These are phyloP conservation scores for Fusarium caatingaense DNA, from an alignment of 2,329 filamentous ascomycete genomes.

Conservation along the genomic window DNA sequence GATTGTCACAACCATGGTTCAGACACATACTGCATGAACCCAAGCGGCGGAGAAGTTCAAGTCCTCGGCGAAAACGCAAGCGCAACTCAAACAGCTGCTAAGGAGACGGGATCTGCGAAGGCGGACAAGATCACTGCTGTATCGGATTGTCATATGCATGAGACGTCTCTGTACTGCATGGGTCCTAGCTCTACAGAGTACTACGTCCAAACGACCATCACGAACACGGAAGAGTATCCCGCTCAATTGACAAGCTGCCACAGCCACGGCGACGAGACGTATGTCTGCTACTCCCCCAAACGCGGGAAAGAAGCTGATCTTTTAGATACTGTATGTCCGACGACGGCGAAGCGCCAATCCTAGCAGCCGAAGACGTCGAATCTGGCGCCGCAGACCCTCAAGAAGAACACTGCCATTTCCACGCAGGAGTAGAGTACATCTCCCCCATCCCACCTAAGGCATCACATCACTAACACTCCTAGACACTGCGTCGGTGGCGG, in stretches of 20 bases:
- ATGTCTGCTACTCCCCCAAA: no score
- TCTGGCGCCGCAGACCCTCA: slow-evolving; percentile 35
- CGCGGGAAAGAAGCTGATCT: no score
- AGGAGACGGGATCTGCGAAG: slow-evolving; percentile 22
- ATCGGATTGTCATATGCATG: slow-evolving; percentile 56
- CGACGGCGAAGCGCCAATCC: slow-evolving; percentile 37
- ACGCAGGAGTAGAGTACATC: slow-evolving; percentile 77
- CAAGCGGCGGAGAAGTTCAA: slow-evolving; percentile 43
- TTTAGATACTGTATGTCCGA: slow-evolving; percentile 42
- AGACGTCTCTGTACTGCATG: slow-evolving; percentile 57
- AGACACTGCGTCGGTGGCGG: slow-evolving; percentile 67
- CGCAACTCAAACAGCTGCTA: slow-evolving; percentile 14
- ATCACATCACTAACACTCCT: slow-evolving; percentile 30
- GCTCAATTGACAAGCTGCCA: slow-evolving; percentile 74
- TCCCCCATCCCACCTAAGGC: background rate
- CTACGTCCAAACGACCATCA: slow-evolving; percentile 59
- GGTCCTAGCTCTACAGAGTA: slow-evolving; percentile 55
- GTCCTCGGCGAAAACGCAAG: slow-evolving; percentile 32
- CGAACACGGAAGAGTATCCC: slow-evolving; percentile 66
- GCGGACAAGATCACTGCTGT: slow-evolving; percentile 50
- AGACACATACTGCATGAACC: slow-evolving; percentile 43
- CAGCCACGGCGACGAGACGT: slow-evolving; percentile 65
- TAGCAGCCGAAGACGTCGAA: slow-evolving; percentile 28
- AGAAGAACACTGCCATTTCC: slow-evolving; percentile 72
- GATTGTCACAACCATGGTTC: slow-evolving; percentile 41